Evolutionary conservation across 352 stramenopile genomes (phyloP).

Genomic region (Phytophthora uliginosa): DNA sequence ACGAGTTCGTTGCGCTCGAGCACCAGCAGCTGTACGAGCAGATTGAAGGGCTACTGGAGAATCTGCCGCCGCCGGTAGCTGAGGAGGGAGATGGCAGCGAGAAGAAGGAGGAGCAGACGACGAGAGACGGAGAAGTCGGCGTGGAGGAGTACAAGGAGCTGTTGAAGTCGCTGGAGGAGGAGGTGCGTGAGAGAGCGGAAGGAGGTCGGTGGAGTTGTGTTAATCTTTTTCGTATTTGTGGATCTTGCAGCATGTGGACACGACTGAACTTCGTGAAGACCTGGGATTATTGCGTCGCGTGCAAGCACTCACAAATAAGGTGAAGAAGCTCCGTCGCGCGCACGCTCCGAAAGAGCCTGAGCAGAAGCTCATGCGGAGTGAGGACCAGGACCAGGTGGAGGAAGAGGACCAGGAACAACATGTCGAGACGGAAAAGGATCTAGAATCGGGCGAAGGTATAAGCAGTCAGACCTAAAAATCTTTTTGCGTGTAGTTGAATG

Average conservation of each 20-base stretch:
- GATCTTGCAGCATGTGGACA: conserved; percentile 55
- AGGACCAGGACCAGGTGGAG: neutral
- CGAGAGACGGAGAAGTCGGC: conserved; percentile 23
- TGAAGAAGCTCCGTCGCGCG: conserved; percentile 38
- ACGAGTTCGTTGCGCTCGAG: conserved; percentile 68
- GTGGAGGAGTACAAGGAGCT: conserved; percentile 62
- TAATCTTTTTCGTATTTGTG: conserved; percentile 18
- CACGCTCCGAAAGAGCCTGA: conserved; percentile 35
- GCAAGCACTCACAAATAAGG: conserved; percentile 63
- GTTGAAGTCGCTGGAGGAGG: conserved; percentile 58
- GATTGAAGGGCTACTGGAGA: conserved; percentile 67
- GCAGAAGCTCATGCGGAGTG: conserved; percentile 32
- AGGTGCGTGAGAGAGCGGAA: conserved; percentile 25
- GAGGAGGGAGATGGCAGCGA: neutral
- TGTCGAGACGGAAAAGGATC: neutral
- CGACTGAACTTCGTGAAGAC: conserved; percentile 55
- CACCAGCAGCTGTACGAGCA: conserved; percentile 81
- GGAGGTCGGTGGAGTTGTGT: neutral
- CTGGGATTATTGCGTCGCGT: conserved; percentile 70
- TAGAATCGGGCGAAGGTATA: neutral
- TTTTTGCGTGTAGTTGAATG: too few relatives aligned
- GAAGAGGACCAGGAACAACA: neutral
- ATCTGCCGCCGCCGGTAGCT: conserved; percentile 39
- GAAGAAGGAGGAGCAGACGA: conserved; percentile 18
- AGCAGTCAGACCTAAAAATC: neutral